phyloP scores from a whole-genome alignment of 139 green algal genomes.

The Parachlorella kessleri region DNA sequence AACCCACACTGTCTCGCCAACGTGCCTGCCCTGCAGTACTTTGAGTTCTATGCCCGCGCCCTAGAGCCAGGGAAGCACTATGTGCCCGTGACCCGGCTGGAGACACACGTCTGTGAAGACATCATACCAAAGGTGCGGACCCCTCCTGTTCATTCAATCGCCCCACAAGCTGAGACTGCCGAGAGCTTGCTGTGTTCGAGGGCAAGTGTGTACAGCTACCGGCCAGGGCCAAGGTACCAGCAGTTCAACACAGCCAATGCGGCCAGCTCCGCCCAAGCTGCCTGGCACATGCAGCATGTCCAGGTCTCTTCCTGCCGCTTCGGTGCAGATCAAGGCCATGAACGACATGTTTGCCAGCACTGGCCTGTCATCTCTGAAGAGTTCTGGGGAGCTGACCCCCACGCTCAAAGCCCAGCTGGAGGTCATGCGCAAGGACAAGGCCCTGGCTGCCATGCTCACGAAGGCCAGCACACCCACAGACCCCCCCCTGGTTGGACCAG shows the following conservation, averaged over 20 bases:
- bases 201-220: too few species aligned
- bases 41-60: slow-evolving; percentile 39
- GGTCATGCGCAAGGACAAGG: background rate
- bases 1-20: too few species aligned
- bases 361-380: background rate
- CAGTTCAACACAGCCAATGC: too few species aligned
- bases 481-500: too few species aligned
- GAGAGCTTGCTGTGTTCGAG: too few species aligned
- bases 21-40: slow-evolving; percentile 33
- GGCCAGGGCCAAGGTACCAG: too few species aligned
- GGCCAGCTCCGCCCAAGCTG: too few species aligned
- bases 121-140: background rate
- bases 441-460: background rate
- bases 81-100: slow-evolving; percentile 25
- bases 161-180: too few species aligned
- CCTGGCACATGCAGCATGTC: too few species aligned
- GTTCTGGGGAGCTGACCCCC: background rate
- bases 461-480: too few species aligned
- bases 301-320: too few species aligned
- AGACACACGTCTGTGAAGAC: background rate
- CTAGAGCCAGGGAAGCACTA: slow-evolving; percentile 36
- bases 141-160: too few species aligned
- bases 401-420: background rate
- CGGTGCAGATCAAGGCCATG: background rate
- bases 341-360: slow-evolving; percentile 10